Evolutionary conservation across 345 rosid genomes (phyloP), one percentile per base, ranked within the genome.

Genomic region (Syzygium jambos): DNA sequence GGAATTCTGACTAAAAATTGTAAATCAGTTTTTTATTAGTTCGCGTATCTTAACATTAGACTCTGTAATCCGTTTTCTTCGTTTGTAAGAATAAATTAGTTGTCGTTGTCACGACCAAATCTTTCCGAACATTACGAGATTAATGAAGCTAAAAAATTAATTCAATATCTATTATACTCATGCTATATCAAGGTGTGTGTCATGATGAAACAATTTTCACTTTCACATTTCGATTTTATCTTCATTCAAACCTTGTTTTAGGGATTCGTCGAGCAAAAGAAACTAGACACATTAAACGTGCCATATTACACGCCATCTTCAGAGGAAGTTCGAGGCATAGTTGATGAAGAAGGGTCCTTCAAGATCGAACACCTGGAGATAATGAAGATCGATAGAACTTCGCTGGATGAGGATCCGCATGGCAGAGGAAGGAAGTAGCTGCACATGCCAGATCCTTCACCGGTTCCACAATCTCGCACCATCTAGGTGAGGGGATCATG

Each of bases 251-350:
- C 51, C 51, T 78, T 19, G 17, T 7, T 12, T 17, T 27, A 86
- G 91, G 90, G 90, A 23, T 19, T 59, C 52, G 51, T 90, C 10
- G 52, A 59, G 52, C 87, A 90, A 87, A 88, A 88, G 78, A 88
- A 85, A 52, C 84, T 86, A 56, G 86, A 87, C 84, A 12, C 84
- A 2, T 88, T 90, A 51, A 49, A 85, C 29, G 80, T 85, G 23
- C 90, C 90, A 13, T 22, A 51, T 68, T 86, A 86, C 65, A 7
- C 52, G 6, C 85, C 88, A n/a, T 88, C 84, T 5, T n/a, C 13
- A 51, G 57, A 86, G 49, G 90, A 88, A 88, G 84, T 90, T 10
- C 83, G 13, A 34, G 78, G 23, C 23, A 13, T 59, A 23, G 83
- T 85, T 7, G 84, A 73, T 4, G 22, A 43, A 38, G 84, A 53